A percentile compares a stretch with the other conserved stretches of the same genome.
Conservation (phyloP, 495 filamentous ascomycete species). For the Sporormia fimetaria region DNA sequence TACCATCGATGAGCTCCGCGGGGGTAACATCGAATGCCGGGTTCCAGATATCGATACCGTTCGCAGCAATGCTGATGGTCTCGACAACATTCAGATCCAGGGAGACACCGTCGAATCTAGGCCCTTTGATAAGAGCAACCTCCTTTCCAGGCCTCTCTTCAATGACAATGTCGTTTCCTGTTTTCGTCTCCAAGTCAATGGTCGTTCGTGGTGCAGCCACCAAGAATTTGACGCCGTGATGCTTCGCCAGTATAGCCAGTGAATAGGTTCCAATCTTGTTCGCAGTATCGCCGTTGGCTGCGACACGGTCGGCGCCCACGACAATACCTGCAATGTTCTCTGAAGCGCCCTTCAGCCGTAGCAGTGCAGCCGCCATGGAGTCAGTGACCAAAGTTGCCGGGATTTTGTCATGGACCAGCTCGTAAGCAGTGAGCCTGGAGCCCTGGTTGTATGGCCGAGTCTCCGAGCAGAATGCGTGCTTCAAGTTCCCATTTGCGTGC, state of each 20-base stretch:
- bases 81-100: conserved; percentile 45
- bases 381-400: conserved; percentile 92
- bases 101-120: conserved; percentile 32
- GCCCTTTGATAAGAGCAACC: conserved; percentile 69
- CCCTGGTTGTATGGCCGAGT: conserved; percentile 98
- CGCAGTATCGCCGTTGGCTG: conserved; percentile 91
- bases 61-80: conserved; percentile 68
- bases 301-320: conserved; percentile 90
- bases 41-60: conserved; percentile 81
- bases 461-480: conserved; percentile 88
- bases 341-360: conserved; percentile 43
- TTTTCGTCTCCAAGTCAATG: conserved; percentile 71
- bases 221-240: conserved; percentile 86
- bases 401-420: conserved; percentile 84
- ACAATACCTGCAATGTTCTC: conserved; percentile 69
- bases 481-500: conserved; percentile 48
- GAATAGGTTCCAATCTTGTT: conserved; percentile 98
- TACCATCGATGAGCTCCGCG: conserved; percentile 72
- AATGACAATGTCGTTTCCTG: conserved; percentile 69
- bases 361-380: conserved; percentile 84
- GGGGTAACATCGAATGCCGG: conserved; percentile 95
- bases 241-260: conserved; percentile 70
- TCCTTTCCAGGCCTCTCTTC: conserved; percentile 74
- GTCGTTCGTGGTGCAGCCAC: conserved; percentile 91
- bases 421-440: conserved; percentile 86